Evolutionary conservation across 2,329 filamentous ascomycete species (phyloP).

Genomic region (Trichoderma gracile): DNA sequence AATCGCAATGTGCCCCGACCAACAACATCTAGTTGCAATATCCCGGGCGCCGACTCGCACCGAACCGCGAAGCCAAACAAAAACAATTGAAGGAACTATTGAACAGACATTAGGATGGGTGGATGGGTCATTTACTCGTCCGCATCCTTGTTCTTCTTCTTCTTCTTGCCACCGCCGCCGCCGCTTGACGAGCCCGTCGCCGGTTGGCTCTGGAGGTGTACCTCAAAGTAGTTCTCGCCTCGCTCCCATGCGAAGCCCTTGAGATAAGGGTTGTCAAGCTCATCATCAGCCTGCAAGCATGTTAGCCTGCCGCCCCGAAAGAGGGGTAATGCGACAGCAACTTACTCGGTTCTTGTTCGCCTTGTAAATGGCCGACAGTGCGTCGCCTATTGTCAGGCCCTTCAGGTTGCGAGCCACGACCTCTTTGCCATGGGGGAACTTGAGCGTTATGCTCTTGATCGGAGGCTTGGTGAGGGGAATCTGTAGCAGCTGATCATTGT

Average conservation of each 20-base stretch:
- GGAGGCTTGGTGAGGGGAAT: slow-evolving; percentile 76
- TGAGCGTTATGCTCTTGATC: slow-evolving; percentile 91
- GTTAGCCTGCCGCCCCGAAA: slow-evolving; percentile 16
- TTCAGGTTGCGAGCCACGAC: slow-evolving; percentile 85
- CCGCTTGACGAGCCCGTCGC: slow-evolving; percentile 42
- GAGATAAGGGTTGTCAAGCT: slow-evolving; percentile 83
- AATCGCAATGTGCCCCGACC: slow-evolving; percentile 32
- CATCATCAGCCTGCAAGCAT: slow-evolving; percentile 73
- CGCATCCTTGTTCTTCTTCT: slow-evolving; percentile 64
- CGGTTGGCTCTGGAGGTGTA: slow-evolving; percentile 77
- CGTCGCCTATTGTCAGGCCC: slow-evolving; percentile 96
- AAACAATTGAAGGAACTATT: slow-evolving; percentile 42
- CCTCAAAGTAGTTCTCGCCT: slow-evolving; percentile 82
- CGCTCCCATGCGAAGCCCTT: slow-evolving; percentile 97
- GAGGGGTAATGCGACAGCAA: slow-evolving; percentile 20
- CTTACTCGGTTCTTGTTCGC: slow-evolving; percentile 93
- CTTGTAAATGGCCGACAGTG: slow-evolving; percentile 92
- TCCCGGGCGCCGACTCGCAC: slow-evolving; percentile 46
- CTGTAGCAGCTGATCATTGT: slow-evolving; percentile 83
- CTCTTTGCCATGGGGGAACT: slow-evolving; percentile 84
- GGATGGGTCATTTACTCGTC: slow-evolving; percentile 40
- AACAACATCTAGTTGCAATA: slow-evolving; percentile 48
- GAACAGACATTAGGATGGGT: slow-evolving; percentile 41
- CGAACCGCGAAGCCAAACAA: slow-evolving; percentile 44
- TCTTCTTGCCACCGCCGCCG: slow-evolving; percentile 64